Conservation (phyloP, 768 basidiomycete species). For the Favolaschia claudopus region DNA sequence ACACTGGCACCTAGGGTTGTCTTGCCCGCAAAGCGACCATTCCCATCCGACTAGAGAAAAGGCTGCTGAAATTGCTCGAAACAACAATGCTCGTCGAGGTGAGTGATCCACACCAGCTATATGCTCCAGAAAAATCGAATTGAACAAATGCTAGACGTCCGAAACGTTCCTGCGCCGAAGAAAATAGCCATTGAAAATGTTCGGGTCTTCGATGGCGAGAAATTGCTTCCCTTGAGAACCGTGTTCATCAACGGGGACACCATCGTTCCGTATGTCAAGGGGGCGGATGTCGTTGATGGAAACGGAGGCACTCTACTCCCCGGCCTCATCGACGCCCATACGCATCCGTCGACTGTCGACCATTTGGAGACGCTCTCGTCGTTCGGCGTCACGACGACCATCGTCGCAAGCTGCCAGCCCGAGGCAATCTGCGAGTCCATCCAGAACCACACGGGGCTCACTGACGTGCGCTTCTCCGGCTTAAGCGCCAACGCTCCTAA, state of each 20-base stretch:
- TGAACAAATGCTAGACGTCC: background rate
- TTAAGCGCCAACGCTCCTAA: background rate
- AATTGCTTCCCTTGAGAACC: background rate
- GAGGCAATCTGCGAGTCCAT: background rate
- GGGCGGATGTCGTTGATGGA: constrained; percentile 10
- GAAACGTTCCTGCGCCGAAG: background rate
- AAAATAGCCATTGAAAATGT: constrained; percentile 19
- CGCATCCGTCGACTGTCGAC: background rate
- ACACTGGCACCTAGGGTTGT: too few relatives aligned
- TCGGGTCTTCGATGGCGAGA: constrained; percentile 18
- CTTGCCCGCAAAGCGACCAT: too few relatives aligned
- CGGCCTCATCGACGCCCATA: constrained; percentile 23
- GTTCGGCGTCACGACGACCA: constrained; percentile 12
- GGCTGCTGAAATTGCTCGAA: background rate
- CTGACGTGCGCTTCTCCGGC: constrained; percentile 10
- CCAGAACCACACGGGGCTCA: constrained; percentile 2
- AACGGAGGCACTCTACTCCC: constrained; percentile 5
- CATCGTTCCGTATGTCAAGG: background rate
- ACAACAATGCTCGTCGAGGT: background rate
- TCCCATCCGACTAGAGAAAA: too few relatives aligned
- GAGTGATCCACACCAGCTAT: background rate
- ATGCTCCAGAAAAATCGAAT: too few relatives aligned
- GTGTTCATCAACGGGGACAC: constrained; percentile 1
- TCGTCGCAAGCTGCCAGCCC: constrained; percentile 5
- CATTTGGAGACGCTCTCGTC: constrained; percentile 9